Percentiles rank a stretch among this genome's conserved stretches.
These are phyloP conservation scores for Globisporangium rhizosaccharum DNA, from an alignment of 352 stramenopile species.

Conservation along the genomic window DNA sequence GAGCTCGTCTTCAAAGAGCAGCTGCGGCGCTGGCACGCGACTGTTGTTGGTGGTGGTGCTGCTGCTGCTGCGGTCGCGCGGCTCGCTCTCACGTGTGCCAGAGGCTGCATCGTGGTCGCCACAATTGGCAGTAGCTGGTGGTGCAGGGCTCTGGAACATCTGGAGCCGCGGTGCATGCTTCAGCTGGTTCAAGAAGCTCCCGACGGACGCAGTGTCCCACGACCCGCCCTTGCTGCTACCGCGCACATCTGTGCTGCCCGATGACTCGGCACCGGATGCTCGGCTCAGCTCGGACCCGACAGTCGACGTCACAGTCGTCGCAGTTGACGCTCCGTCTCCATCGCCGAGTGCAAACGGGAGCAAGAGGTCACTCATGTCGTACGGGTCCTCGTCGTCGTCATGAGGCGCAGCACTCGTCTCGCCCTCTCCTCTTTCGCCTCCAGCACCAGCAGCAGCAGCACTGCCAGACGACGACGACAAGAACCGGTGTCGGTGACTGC, in stretches of 20 bases:
- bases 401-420: neutral
- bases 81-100: neutral
- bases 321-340: constrained; percentile 23
- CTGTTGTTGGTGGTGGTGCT: neutral
- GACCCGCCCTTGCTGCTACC: constrained; percentile 13
- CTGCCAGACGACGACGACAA: constrained; percentile 25
- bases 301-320: constrained; percentile 43
- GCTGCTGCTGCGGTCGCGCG: constrained; percentile 2
- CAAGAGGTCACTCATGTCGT: constrained; percentile 33
- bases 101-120: neutral
- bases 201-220: constrained; percentile 59
- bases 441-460: neutral
- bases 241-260: constrained; percentile 1
- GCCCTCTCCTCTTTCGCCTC: constrained; percentile 13
- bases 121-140: neutral
- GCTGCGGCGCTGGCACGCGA: constrained; percentile 1
- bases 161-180: constrained; percentile 69
- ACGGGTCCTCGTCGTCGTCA: constrained; percentile 14
- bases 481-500: constrained; percentile 32
- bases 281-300: constrained; percentile 20
- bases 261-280: constrained; percentile 15
- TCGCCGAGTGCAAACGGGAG: constrained; percentile 68
- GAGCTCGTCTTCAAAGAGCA: constrained; percentile 76
- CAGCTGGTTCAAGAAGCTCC: constrained; percentile 74
- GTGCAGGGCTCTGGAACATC: constrained; percentile 10